Evolutionary conservation across 768 basidiomycete genomes (phyloP).

Genomic region (Lactarius hatsudake): DNA sequence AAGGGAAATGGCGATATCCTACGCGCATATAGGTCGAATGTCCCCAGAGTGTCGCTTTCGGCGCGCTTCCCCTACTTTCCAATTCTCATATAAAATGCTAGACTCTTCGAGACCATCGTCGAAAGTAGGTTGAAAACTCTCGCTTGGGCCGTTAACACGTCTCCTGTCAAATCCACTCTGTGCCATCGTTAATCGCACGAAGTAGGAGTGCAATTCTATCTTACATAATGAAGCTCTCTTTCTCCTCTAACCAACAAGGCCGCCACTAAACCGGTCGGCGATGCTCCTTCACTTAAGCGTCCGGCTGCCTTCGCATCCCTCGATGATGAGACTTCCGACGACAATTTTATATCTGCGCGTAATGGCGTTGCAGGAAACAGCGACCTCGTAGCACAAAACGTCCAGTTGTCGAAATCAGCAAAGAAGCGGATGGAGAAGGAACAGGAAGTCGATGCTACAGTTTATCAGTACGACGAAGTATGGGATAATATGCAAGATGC

Average conservation of each 20-base stretch:
- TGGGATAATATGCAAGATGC: conserved; percentile 95
- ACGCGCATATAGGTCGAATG: conserved; percentile 84
- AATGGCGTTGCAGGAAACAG: conserved; percentile 48
- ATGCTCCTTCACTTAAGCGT: conserved; percentile 49
- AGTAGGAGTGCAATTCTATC: not conserved
- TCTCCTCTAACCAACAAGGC: conserved; percentile 64
- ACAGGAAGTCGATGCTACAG: conserved; percentile 71
- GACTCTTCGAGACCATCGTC: conserved; percentile 37
- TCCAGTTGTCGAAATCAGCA: conserved; percentile 57
- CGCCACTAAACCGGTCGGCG: conserved; percentile 54
- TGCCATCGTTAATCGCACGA: conserved; percentile 14
- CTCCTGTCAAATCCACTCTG: conserved; percentile 75
- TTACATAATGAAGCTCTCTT: conserved; percentile 79
- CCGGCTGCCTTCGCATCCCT: conserved; percentile 62
- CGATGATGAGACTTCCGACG: conserved; percentile 59
- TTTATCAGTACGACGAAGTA: conserved; percentile 95
- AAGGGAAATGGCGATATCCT: conserved; percentile 21
- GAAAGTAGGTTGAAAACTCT: conserved; percentile 66
- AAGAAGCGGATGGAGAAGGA: conserved; percentile 78
- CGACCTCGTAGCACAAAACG: conserved; percentile 55
- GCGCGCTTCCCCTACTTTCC: conserved; percentile 42
- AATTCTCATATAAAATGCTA: conserved; percentile 29
- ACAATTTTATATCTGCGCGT: conserved; percentile 46
- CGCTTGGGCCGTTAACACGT: conserved; percentile 88
- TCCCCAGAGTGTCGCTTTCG: conserved; percentile 55